phyloP scores from a whole-genome alignment of 345 rosid genomes.

The Cardamine resedifolia region DNA sequence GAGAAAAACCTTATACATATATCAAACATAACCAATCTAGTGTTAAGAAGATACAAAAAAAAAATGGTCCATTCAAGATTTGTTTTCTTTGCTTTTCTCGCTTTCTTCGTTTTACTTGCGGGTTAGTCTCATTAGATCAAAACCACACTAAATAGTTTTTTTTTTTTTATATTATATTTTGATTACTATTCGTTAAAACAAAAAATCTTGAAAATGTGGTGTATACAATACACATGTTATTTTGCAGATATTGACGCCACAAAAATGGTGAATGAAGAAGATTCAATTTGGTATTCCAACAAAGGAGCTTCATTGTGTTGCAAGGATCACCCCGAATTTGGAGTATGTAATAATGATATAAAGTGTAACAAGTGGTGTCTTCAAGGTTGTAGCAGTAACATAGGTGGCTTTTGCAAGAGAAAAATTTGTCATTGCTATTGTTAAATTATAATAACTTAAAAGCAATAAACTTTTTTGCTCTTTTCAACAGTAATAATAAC shows the following conservation, averaged over 20 bases:
- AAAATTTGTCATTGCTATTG: constrained; percentile 17
- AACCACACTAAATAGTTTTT: not conserved
- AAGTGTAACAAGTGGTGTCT: constrained; percentile 13
- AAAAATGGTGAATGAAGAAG: not conserved
- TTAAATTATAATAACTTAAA: not conserved
- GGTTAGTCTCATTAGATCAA: constrained; percentile 14
- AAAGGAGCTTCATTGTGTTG: constrained; percentile 11
- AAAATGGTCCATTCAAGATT: not conserved
- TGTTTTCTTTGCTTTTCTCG: constrained; percentile 14
- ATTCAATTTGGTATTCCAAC: not conserved
- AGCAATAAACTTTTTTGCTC: not conserved
- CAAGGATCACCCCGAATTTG: constrained; percentile 4
- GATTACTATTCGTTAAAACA: not conserved
- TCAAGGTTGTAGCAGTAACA: not conserved
- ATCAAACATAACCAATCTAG: not conserved
- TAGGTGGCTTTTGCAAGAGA: constrained; percentile 21
- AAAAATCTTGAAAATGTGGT: not conserved
- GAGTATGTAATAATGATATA: not conserved
- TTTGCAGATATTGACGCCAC: constrained; percentile 5
- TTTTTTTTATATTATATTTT: too few relatives aligned
- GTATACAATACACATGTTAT: not conserved
- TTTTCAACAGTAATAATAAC: too few relatives aligned
- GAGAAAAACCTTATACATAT: not conserved
- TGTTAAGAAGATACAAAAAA: not conserved
- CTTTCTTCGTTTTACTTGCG: constrained; percentile 10